Base-by-base conservation (phyloP, 495 filamentous ascomycete genomes). In the Neurospora sp. region DNA sequence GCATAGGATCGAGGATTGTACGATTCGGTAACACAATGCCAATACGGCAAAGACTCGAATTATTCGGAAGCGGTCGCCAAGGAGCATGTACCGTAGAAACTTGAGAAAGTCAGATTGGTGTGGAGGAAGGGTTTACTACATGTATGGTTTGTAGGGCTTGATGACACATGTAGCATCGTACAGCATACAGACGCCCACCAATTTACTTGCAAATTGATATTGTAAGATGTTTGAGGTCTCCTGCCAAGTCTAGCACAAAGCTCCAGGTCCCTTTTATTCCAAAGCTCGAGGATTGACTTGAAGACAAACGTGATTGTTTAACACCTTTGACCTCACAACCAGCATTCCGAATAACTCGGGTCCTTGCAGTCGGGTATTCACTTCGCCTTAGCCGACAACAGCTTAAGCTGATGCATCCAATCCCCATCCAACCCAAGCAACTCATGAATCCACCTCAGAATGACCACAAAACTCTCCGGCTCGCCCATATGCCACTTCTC, bases 401-500 rank as follows among this genome's bases (percentile, higher is more conserved):
- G 8, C 48, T n/a, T 70, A 22, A 76, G 37, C 40, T 74, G 75
- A 9, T 37, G 10, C 69, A 35, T 35, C 8, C 69, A 7, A 59
- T 76, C 76, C 42, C 69, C 74, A 45, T 76, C 73, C 73, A 78
- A 12, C 8, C 72, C 77, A 7, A 77, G 16, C n/a, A 78, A 1
- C 69, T 20, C 45, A 53, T 75, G 71, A 69, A 78, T 78, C 77
- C 77, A 78, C 69, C 69, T 38, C 22, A 78, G 8, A 61, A 78
- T 74, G 5, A 77, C 40, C 20, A 73, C 31, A 53, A 77, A 78
- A 9, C 73, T 73, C 44, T 77, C 72, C 16, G 76, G 78, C 72
- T 78, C 74, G 14, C 78, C 78, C 76, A 79, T 78, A 8, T 79
- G 78, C 70, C 74, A 74, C 40, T 35, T 72, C 17, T 48, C 75